Evolutionary conservation across 768 basidiomycete genomes (phyloP).

Genomic region (Rhizopogon roseolus): DNA sequence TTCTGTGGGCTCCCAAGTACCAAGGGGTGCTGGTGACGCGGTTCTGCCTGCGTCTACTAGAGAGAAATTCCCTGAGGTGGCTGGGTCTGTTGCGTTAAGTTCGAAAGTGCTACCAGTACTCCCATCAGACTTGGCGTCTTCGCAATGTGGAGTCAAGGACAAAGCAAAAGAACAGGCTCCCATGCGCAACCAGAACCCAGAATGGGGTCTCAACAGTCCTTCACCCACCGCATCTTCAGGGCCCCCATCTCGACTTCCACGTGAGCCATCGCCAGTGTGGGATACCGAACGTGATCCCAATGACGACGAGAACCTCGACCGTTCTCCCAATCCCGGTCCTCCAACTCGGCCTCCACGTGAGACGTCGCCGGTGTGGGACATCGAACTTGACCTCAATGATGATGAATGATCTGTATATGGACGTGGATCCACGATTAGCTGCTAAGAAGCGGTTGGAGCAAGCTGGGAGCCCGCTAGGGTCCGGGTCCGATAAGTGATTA

Average conservation of each 20-base stretch:
- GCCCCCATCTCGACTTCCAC: conserved; percentile 7
- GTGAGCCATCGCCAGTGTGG: conserved; percentile 24
- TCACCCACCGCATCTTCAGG: conserved; percentile 9
- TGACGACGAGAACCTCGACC: conserved; percentile 30
- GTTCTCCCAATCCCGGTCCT: conserved; percentile 10
- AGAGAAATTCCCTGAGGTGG: background rate
- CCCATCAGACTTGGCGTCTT: background rate
- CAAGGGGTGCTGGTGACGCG: background rate
- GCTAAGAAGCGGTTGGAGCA: background rate
- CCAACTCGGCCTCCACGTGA: conserved; percentile 12
- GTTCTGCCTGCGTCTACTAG: background rate
- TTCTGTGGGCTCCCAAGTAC: conserved; percentile 23
- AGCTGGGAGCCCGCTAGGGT: background rate
- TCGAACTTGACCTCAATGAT: conserved; percentile 43
- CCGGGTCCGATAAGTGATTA: background rate
- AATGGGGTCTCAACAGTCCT: conserved; percentile 52
- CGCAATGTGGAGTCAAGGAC: background rate
- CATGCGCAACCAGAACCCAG: conserved; percentile 48
- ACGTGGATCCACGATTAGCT: background rate
- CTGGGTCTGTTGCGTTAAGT: too few relatives aligned
- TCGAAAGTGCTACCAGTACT: background rate
- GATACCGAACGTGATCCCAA: conserved; percentile 48
- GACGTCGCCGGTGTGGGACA: conserved; percentile 31
- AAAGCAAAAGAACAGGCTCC: conserved; percentile 16
- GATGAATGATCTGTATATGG: conserved; percentile 3